Evolutionary conservation across 192 early-diverging fungal genomes (phyloP).

Genomic region (Gonapodya sp.): DNA sequence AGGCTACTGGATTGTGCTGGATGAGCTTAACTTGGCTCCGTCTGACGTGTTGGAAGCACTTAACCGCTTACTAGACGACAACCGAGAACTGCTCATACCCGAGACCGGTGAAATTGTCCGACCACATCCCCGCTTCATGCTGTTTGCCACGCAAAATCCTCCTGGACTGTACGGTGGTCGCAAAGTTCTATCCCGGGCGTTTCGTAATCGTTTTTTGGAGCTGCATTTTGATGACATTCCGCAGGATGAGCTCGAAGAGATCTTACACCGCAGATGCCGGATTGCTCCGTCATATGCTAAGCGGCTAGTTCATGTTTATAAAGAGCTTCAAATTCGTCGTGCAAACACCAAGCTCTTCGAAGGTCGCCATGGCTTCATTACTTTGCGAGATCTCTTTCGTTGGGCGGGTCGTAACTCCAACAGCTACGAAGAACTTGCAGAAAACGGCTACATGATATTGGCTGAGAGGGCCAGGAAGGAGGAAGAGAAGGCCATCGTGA

Average conservation of each 20-base stretch:
- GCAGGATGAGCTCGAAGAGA: constrained; percentile 78
- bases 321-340: constrained; percentile 54
- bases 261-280: constrained; percentile 68
- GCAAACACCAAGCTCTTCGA: constrained; percentile 79
- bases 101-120: constrained; percentile 90
- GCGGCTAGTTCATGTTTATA: constrained; percentile 77
- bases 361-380: constrained; percentile 86
- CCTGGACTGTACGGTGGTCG: constrained; percentile 96
- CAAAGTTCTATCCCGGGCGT: constrained; percentile 89
- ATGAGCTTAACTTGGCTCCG: constrained; percentile 97
- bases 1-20: constrained; percentile 96
- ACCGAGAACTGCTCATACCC: constrained; percentile 89
- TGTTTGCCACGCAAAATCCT: constrained; percentile 99
- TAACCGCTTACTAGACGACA: constrained; percentile 94
- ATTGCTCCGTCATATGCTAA: constrained; percentile 85
- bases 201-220: constrained; percentile 95
- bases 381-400: constrained; percentile 91
- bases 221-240: constrained; percentile 97
- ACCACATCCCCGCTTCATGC: constrained; percentile 91
- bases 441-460: constrained; percentile 90
- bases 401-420: constrained; percentile 83
- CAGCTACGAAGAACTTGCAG: constrained; percentile 74
- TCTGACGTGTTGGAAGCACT: constrained; percentile 97
- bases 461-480: constrained; percentile 76
- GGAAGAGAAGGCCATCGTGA: constrained; percentile 74